A percentile compares a stretch with the other conserved stretches of the same genome.
Evolutionary conservation across 2,329 filamentous ascomycete genomes (phyloP).

Genomic region (Aureobasidium sp.): DNA sequence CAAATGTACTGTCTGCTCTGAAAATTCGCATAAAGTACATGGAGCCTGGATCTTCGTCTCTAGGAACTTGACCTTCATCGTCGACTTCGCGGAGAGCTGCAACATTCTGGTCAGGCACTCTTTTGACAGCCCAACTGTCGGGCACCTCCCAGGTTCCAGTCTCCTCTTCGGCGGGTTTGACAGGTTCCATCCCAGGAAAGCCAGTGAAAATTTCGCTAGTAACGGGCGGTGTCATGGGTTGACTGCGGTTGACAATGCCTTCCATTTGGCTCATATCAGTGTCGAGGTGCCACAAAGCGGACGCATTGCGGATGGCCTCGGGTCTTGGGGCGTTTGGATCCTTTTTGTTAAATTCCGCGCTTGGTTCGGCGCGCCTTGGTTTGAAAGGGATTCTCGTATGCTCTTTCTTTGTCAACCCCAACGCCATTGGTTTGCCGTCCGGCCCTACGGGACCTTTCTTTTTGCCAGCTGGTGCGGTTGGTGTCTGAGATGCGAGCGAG

Average conservation of each 20-base stretch:
- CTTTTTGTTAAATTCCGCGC: slow-evolving; percentile 34
- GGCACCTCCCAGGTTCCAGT: slow-evolving; percentile 77
- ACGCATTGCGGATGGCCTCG: slow-evolving; percentile 22
- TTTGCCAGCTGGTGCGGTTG: slow-evolving; percentile 9
- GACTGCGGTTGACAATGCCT: slow-evolving; percentile 59
- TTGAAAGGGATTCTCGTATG: slow-evolving; percentile 45
- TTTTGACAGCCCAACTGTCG: slow-evolving; percentile 91
- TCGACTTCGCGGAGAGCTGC: slow-evolving; percentile 53
- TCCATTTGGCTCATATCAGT: slow-evolving; percentile 87
- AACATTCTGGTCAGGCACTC: slow-evolving; percentile 55
- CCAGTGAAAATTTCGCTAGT: slow-evolving; percentile 37
- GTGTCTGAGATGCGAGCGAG: slow-evolving; percentile 27
- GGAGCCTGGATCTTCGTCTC: slow-evolving; percentile 59
- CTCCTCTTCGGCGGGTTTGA: slow-evolving; percentile 21
- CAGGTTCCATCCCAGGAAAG: slow-evolving; percentile 21
- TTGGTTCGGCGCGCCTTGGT: slow-evolving; percentile 36
- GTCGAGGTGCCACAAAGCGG: slow-evolving; percentile 65
- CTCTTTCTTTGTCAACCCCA: slow-evolving; percentile 19
- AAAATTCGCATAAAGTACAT: slow-evolving; percentile 94
- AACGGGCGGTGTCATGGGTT: slow-evolving; percentile 57
- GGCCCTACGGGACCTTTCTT: slow-evolving; percentile 14
- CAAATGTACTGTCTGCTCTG: slow-evolving; percentile 86
- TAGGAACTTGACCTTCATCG: slow-evolving; percentile 57
- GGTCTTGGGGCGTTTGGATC: slow-evolving; percentile 35
- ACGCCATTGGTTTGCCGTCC: slow-evolving; percentile 12